These are phyloP conservation scores for Termitomyces sp. DNA, from an alignment of 768 basidiomycete genomes.

Conservation along the genomic window DNA sequence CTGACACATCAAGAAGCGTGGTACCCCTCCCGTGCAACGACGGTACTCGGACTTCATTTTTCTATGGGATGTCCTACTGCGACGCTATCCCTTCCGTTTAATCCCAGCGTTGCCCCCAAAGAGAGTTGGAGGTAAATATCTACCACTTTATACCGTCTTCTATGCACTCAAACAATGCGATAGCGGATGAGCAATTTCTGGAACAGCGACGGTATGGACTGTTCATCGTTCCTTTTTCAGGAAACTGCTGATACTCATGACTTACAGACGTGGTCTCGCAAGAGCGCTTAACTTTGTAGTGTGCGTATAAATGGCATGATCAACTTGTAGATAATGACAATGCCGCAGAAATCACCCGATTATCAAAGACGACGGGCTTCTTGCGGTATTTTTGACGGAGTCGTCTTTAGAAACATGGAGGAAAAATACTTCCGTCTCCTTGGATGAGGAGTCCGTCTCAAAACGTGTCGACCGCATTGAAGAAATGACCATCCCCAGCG, in stretches of 20 bases:
- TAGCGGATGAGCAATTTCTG: slow-evolving; percentile 85
- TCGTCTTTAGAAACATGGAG: slow-evolving; percentile 85
- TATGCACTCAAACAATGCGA: slow-evolving; percentile 1
- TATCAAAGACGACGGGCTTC: slow-evolving; percentile 79
- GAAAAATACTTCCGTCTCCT: slow-evolving; percentile 65
- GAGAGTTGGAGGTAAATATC: slow-evolving; percentile 73
- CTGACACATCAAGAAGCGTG: slow-evolving; percentile 36
- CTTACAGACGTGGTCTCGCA: slow-evolving; percentile 64
- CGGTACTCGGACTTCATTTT: slow-evolving; percentile 94
- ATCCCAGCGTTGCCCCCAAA: slow-evolving; percentile 88
- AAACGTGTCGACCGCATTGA: slow-evolving; percentile 77
- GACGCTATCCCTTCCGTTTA: slow-evolving; percentile 91
- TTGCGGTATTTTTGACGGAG: slow-evolving; percentile 78
- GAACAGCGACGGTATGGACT: slow-evolving; percentile 72
- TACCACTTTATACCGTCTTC: slow-evolving; percentile 1
- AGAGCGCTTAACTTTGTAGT: slow-evolving; percentile 77
- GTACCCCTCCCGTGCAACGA: slow-evolving; percentile 58
- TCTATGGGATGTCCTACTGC: slow-evolving; percentile 79
- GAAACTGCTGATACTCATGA: background rate
- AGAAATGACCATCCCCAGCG: slow-evolving; percentile 90
- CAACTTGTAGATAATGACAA: background rate
- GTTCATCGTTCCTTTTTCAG: background rate
- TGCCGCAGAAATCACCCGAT: slow-evolving; percentile 81
- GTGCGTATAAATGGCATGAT: slow-evolving; percentile 30
- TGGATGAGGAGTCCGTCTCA: slow-evolving; percentile 84